Evolutionary conservation across 2,329 filamentous ascomycete species (phyloP).

Genomic region (Neurospora crassa): DNA sequence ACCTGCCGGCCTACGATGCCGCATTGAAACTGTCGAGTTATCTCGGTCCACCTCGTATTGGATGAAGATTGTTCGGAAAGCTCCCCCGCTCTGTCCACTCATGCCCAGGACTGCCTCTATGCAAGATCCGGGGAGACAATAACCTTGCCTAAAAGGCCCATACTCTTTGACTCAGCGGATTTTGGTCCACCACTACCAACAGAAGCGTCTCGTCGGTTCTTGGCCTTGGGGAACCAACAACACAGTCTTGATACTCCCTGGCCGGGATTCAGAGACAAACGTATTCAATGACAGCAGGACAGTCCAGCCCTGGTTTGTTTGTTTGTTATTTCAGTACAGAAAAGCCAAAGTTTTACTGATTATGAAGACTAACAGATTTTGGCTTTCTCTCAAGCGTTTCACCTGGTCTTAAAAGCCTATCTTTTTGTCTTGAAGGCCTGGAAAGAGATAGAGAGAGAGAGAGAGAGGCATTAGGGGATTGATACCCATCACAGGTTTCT

Average conservation of each 20-base stretch:
- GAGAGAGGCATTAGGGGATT: no score
- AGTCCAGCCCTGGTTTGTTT: no score
- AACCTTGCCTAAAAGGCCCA: slow-evolving; percentile 1
- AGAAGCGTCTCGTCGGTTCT: not conserved
- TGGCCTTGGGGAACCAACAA: not conserved
- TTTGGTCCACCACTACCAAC: not conserved
- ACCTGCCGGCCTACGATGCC: not conserved
- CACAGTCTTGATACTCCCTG: not conserved
- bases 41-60: not conserved
- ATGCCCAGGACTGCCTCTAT: not conserved
- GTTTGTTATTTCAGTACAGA: no score
- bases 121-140: slow-evolving; percentile 1
- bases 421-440: no score
- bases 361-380: no score
- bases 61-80: not conserved
- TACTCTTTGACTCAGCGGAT: not conserved
- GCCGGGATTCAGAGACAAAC: not conserved
- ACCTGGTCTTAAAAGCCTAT: no score
- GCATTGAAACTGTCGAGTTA: not conserved
- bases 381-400: no score
- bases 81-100: not conserved
- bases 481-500: no score
- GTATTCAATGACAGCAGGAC: no score
- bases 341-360: no score
- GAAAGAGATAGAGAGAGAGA: no score